Evolutionary conservation across 306 rosid genomes (phyloP).

Genomic region (Parietaria judaica): DNA sequence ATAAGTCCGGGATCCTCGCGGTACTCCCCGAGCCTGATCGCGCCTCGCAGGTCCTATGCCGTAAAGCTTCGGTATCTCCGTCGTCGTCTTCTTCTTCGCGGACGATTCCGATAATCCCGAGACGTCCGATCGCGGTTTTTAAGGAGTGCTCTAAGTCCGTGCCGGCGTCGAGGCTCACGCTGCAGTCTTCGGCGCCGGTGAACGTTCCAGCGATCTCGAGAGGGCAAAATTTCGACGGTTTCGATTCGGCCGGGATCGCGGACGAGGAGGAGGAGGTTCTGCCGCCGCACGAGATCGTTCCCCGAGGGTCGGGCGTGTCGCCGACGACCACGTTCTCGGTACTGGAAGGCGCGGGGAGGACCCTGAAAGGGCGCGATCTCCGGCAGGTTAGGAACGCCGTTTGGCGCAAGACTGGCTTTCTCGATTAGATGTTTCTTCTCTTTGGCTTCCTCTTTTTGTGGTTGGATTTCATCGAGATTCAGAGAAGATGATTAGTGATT

Average conservation of each 20-base stretch:
- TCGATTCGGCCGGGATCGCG: not conserved
- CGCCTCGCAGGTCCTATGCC: conserved; percentile 25
- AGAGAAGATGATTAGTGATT: too few relatives aligned
- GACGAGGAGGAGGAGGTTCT: conserved; percentile 44
- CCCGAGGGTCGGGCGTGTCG: conserved; percentile 58
- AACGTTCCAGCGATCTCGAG: conserved; percentile 52
- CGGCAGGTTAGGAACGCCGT: conserved; percentile 80
- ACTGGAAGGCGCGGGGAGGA: conserved; percentile 83
- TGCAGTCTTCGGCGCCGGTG: conserved; percentile 61
- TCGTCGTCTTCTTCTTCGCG: conserved; percentile 33
- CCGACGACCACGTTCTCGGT: conserved; percentile 69
- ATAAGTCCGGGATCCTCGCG: conserved; percentile 57
- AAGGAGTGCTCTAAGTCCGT: conserved; percentile 33
- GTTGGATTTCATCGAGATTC: too few relatives aligned
- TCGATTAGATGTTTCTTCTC: conserved; percentile 32
- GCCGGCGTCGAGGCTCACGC: conserved; percentile 35
- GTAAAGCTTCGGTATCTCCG: conserved; percentile 27
- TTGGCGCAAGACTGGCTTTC: conserved; percentile 79
- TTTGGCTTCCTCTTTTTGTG: not conserved
- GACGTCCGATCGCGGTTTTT: conserved; percentile 25
- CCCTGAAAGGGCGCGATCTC: conserved; percentile 89
- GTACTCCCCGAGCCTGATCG: conserved; percentile 33
- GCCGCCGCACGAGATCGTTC: conserved; percentile 77
- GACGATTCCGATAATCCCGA: conserved; percentile 48
- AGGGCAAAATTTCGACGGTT: conserved; percentile 23